Percentiles rank a stretch among this genome's conserved stretches.
Evolutionary conservation across 2,329 filamentous ascomycete species (phyloP).

Genomic region (Escovopsis sp.): DNA sequence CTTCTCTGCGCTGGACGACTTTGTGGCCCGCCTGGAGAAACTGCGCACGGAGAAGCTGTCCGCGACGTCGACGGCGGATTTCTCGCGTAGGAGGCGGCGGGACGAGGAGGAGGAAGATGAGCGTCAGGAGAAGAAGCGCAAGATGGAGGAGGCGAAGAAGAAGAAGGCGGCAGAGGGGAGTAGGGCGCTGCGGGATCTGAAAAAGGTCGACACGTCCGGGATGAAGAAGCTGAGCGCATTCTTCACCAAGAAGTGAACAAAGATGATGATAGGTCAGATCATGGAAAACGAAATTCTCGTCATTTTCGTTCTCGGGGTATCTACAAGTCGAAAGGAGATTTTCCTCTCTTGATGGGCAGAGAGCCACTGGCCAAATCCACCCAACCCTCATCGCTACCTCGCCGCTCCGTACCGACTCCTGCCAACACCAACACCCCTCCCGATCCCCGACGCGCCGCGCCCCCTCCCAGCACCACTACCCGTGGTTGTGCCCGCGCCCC

Average conservation of each 20-base stretch:
- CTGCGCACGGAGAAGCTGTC: slow-evolving; percentile 58
- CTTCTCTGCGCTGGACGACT: slow-evolving; percentile 56
- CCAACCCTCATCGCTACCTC: slow-evolving; percentile 9
- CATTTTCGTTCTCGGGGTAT: slow-evolving; percentile 12
- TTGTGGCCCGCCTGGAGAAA: slow-evolving; percentile 49
- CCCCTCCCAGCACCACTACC: slow-evolving; percentile 13
- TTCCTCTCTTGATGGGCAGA: no score
- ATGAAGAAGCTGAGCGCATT: slow-evolving; percentile 98
- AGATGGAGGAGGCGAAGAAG: slow-evolving; percentile 78
- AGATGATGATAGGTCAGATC: background rate
- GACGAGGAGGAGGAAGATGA: slow-evolving; percentile 54
- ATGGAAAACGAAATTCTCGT: background rate
- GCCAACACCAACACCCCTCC: slow-evolving; percentile 17
- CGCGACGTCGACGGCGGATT: slow-evolving; percentile 52
- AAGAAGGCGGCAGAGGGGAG: slow-evolving; percentile 60
- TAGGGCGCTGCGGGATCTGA: slow-evolving; percentile 60
- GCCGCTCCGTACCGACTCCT: slow-evolving; percentile 20
- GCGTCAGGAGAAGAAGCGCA: slow-evolving; percentile 65
- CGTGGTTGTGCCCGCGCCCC: slow-evolving; percentile 8
- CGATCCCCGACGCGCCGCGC: slow-evolving; percentile 20
- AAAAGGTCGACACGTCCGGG: slow-evolving; percentile 78
- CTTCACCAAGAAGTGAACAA: slow-evolving; percentile 61
- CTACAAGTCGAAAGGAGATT: slow-evolving; percentile 8
- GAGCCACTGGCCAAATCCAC: background rate
- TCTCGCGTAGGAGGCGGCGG: slow-evolving; percentile 49